Evolutionary conservation across 108 stramenopile species (phyloP), one percentile per base, ranked within the genome.

Genomic region (Stephanodiscus triporus): DNA sequence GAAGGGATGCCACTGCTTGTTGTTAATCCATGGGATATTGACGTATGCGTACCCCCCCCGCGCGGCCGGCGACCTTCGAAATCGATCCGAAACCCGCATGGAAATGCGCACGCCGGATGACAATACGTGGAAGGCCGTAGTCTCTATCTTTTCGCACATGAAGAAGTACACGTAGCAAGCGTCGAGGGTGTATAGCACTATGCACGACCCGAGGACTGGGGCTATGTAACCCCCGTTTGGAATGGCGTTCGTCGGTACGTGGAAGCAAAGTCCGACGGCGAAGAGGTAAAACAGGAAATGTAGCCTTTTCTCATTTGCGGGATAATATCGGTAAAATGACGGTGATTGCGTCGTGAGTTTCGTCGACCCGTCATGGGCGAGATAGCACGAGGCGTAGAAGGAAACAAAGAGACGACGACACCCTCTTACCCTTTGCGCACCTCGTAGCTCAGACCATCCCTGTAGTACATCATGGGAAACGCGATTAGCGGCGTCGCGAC

Each of bases 101-200:
- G 77, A 69, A 51, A 84, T 70, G 26, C 68, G 67, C n/a, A 84
- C 83, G 11, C 83, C 83, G 16, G 59, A 48, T 9, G 77, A 58
- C 8, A 84, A 34, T 17, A 75, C 83, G 37, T 78, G 64, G 29
- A 66, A 75, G 11, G 56, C n/a, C 5, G 79, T 72, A 4, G 79
- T 80, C 30, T 80, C 75, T 2, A 84, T 80, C 6, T 80, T 80
- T 36, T 84, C 84, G 7, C 75, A 72, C 84, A 84, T 84, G 70
- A 76, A 77, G 42, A 80, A 48, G 26, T 77, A 68, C 38, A 60
- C 67, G 34, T 76, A 80, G 27, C 43, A 23, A 2, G 68, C 51
- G 66, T 84, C 84, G 2, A 84, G 36, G 16, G 63, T 51, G 69
- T 84, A 84, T 50, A 61, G 45, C 4, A 59, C 62, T 8, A 84